Evolutionary conservation across 495 filamentous ascomycete genomes (phyloP), one percentile per base, ranked within the genome.

Genomic region (Friedmanniomyces endolithicus): DNA sequence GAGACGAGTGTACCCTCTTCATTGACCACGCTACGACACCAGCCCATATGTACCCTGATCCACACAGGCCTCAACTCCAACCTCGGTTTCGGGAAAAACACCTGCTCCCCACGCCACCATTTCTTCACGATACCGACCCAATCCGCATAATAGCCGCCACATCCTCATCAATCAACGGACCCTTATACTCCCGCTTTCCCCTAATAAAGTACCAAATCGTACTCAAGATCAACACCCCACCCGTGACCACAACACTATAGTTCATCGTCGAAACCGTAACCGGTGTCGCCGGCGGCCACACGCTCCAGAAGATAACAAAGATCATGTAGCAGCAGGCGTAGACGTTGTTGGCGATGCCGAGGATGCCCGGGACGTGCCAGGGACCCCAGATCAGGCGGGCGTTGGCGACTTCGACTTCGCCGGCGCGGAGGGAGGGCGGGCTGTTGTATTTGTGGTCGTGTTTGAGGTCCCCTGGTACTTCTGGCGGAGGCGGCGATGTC

Each of bases 361-460:
- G 25, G 12, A 58, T 37, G 48, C 59, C 50, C 1, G 58, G 58
- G 0, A 64, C 14, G 12, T 52, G 59, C 58, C 58, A 64, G 1
- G 58, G 62, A 3, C 61, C 61, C 61, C 61, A 63, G 53, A 61
- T 63, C 12, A 63, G 45, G 35, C 20, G 60, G 12, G 52, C 50
- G 23, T 46, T 27, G 23, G 33, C 33, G 3, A 57, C 24, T 31
- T 50, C 46, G 24, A 51, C 34, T 14, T 27, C 25, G 46, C 48
- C 57, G 19, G 35, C 16, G 22, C 19, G 20, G 1, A 51, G 6
- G 27, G 24, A 27, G 25, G 54, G 46, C 7, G 34, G 14, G 14
- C 11, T 16, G 17, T 14, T 8, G 3, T 14, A 3, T 8, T 37
- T 11, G 23, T 17, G 4, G 27, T 12, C 14, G 24, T 25, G 2